A percentile compares a stretch with the other conserved stretches of the same genome.
Evolutionary conservation across 169 alveolate genomes (phyloP).

Genomic region (Cryptosporidium viatorum): DNA sequence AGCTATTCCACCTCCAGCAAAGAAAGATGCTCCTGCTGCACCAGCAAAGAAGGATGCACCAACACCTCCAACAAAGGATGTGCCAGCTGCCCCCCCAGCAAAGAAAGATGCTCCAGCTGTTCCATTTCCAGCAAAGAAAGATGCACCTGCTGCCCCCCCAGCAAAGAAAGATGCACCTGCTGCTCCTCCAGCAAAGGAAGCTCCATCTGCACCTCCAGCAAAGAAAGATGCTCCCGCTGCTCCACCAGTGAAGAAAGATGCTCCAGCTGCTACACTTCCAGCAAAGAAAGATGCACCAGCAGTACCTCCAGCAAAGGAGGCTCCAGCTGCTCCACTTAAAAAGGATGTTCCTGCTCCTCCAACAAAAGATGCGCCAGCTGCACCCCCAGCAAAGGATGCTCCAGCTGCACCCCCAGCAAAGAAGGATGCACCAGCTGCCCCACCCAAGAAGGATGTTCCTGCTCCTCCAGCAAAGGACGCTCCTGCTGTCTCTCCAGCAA

Average conservation of each 20-base stretch:
- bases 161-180: constrained; percentile 3
- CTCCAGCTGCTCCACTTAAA: neutral
- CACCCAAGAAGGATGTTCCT: constrained; percentile 8
- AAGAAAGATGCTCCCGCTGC: constrained; percentile 4
- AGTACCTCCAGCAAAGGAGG: constrained; percentile 8
- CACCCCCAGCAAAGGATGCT: constrained; percentile 3
- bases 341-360: constrained; percentile 25
- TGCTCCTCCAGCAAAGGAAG: neutral
- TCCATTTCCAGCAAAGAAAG: neutral
- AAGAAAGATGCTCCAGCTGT: constrained; percentile 15
- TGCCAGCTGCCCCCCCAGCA: neutral
- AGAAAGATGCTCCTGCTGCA: neutral
- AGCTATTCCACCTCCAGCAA: neutral
- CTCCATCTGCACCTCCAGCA: neutral
- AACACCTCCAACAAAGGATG: constrained; percentile 12
- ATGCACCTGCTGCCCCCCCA: neutral
- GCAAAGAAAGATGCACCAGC: constrained; percentile 4
- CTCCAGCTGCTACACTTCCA: neutral
- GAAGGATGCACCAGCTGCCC: constrained; percentile 24
- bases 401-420: neutral
- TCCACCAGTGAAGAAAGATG: neutral
- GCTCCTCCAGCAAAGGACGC: neutral
- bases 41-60: constrained; percentile 15
- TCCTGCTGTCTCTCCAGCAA: neutral
- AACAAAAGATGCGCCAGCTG: neutral